Base-by-base conservation (phyloP, 148 eudicot genomes). In the Rhododendron henanense region DNA sequence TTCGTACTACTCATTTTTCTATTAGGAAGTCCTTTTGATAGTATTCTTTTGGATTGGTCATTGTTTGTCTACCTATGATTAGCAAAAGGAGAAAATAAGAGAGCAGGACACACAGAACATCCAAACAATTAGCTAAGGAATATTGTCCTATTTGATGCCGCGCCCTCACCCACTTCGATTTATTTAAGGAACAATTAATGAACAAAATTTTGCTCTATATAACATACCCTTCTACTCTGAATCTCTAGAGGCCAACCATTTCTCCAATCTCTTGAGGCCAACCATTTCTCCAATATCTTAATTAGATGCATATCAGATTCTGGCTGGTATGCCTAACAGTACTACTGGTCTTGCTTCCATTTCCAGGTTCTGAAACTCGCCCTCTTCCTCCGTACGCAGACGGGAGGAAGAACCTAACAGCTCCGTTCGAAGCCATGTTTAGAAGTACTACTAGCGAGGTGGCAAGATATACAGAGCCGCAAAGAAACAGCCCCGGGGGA, bases 401-500 rank as follows among this genome's bases (percentile, higher is more conserved):
- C 21, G 31, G 48, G 45, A 86, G 50, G 73, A 87, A 35, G 44
- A 76, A 76, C 77, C 21, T 86, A 19, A 57, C 87, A 13, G 61
- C 55, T 74, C 33, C 81, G n/a, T 86, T 86, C 45, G 59, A 55
- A 74, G 76, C 85, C 79, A 86, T 86, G 81, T 82, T 86, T 76
- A 45, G 73, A 82, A 35, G 45, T 41, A 41, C 51, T 69, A 35
- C 37, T 1, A 75, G 10, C 59, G 13, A 37, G 63, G 50, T 67
- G 23, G 79, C 47, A 67, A 33, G 10, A 2, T 16, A 48, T 63
- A 0, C 19, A 15, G 61, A 21, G 78, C 78, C 87, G 1, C 67
- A 44, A 51, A 82, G 90, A 78, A 13, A 25, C 23, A 87, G 83
- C 39, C 90, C 91, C 10, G 88, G 63, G 48, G 90, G 87, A 45